Evolutionary conservation across 1,139 yeast genomes (phyloP), one percentile per base, ranked within the genome.

Genomic region (Tardiomyces depauwii): DNA sequence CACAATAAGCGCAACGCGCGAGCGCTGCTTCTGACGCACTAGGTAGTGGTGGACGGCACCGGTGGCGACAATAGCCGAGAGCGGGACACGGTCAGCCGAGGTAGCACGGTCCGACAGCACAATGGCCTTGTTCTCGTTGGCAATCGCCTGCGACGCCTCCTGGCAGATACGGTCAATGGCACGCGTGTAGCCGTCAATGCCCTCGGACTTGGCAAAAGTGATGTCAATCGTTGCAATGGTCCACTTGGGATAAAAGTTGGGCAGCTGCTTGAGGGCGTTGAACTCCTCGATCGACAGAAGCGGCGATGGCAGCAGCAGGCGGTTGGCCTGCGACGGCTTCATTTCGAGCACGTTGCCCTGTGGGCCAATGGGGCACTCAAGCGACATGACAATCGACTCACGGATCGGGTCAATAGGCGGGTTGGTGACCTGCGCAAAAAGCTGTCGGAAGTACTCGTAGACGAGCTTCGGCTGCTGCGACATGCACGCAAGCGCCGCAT

Each of bases 391-490:
- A 57, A 91, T 86, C 52, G 83, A 81, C 69, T 91, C 98, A 65
- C 98, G 82, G 57, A 91, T 91, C 45, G 98, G 97, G 65, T 91
- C 98, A 62, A 91, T 91, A 48, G 98, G 98, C 50, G 98, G 98
- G 67, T 91, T 91, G 40, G 98, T 91, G 48, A 91, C 98, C 70
- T 91, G 98, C 39, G 98, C 98, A 68, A 91, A 91, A 59, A 91
- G 76, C 67, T 91, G 95, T 61, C 95, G 82, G 74, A 91, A 91
- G 70, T 91, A 91, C 62, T 91, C 98, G 64, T 84, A 91, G 55
- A 87, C 72, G 54, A 91, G 71, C 56, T 83, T 83, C 44, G 98
- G 97, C 67, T 88, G 95, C 61, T 86, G 91, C 43, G 95, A 83
- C 55, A 91, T 71, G 68, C 98, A 91, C 1, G 98, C 97, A 55